Evolutionary conservation across 1,139 yeast species (phyloP), one percentile per base, ranked within the genome.

Genomic region (Scheffersomyces parashehatae): DNA sequence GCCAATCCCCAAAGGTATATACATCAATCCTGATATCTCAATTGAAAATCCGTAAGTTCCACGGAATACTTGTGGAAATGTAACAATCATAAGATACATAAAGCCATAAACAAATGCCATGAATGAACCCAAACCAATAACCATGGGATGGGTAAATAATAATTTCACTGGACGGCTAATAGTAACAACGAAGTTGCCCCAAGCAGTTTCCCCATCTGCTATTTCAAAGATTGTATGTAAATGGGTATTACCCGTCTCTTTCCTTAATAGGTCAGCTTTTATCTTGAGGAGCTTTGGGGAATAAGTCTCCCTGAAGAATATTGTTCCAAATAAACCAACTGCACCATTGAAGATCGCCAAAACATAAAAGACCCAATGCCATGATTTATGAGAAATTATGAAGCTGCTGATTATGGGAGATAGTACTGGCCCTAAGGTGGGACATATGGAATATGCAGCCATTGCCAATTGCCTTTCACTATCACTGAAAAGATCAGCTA

Each of bases 331-430:
- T 1, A 67, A 51, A 1, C 80, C 81, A 4, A 74, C 65, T 2
- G 62, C 68, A 3, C 79, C 85, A 48, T 77, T 80, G 46, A 81
- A 65, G n/a, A 82, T 81, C 16, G 77, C 65, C 38, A 80, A 62
- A n/a, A 79, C 73, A 71, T 79, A 79, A 50, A 82, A 82, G 6
- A 79, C 77, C 88, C 88, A 82, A 49, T 75, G 69, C 86, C 87
- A 82, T 28, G 62, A 54, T 35, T 63, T 59, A 29, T 71, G 34
- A 12, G 44, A 41, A 20, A 53, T 53, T 9, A 58, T 48, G 39
- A 65, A 68, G 9, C 68, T 61, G 11, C 70, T 58, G 14, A 68
- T 59, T 7, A 68, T 58, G 0, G 74, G 74, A 2, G 73, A 65
- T 7, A 68, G 52, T 3, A 66, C 68, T 1, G 74, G 73, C 0